Evolutionary conservation across 2,329 filamentous ascomycete genomes (phyloP), one percentile per base, ranked within the genome.

Genomic region (Westerdykella aurantiaca): DNA sequence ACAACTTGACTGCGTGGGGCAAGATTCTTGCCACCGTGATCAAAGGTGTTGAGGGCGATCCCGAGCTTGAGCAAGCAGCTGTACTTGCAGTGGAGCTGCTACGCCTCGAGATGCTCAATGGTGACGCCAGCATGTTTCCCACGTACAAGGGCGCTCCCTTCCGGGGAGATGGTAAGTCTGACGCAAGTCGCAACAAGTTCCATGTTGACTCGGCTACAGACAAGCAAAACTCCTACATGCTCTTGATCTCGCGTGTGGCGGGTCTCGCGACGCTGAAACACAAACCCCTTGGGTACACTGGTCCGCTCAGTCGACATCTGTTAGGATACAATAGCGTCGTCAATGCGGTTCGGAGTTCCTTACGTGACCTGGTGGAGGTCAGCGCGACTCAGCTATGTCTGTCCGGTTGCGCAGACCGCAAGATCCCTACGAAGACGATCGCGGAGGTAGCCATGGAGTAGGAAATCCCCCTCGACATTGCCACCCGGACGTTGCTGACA

Each of bases 231-330:
- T 29, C 25, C 25, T 85, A 84, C 58, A 82, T 89, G 37, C 77
- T 93, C 43, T 77, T 98, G 37, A 82, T 97, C 57, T 93, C 89
- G 54, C 85, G 93, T 33, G 85, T 90, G 48, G 87, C 90, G 12
- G 89, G 86, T 42, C 74, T 97, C 45, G 79, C 89, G 41, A 88
- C 86, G 60, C 75, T 97, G 49, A 81, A 83, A 25, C 93, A 98
- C 64, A 80, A 87, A 55, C 77, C 79, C 3, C 90, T 91, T 55
- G 93, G 93, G 23, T 98, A 96, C 68, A 96, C 91, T 2, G 93
- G 93, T 0, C 91, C 93, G 1, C 77, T 98, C 1, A 95, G 89
- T 73, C 85, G 93, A 67, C 89, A 91, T 53, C 76, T 96, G 41
- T 76, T 98, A 34, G 83, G 82, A 21, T 98, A 90, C 72, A 86